These are phyloP conservation scores for Starmerella scarabaei DNA, from an alignment of 805 yeast species.

Conservation along the genomic window DNA sequence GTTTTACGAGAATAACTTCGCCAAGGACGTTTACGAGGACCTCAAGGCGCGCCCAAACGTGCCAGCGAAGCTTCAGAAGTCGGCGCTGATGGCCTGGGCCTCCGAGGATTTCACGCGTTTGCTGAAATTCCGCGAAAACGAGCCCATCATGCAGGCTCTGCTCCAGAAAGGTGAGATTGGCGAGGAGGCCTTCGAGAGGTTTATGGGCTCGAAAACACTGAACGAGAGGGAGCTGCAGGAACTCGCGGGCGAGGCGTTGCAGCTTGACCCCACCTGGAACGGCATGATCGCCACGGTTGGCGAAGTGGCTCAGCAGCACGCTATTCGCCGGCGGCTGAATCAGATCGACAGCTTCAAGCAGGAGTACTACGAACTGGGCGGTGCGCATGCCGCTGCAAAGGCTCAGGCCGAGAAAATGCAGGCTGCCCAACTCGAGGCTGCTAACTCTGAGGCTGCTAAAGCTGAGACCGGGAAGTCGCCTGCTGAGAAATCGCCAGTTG, in stretches of 20 bases:
- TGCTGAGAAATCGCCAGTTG: no score
- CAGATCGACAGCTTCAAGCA: constrained; percentile 20
- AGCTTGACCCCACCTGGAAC: constrained; percentile 67
- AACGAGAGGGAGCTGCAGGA: constrained; percentile 73
- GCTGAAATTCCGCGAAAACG: constrained; percentile 66
- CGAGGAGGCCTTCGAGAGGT: constrained; percentile 74
- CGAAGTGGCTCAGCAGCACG: constrained; percentile 86
- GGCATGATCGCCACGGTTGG: constrained; percentile 61
- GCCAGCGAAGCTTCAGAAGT: constrained; percentile 64
- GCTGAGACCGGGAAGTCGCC: no score
- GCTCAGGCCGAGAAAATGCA: neutral
- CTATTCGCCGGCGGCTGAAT: constrained; percentile 60
- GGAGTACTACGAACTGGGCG: constrained; percentile 16
- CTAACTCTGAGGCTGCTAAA: no score
- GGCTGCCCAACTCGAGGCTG: no score
- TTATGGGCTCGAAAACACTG: constrained; percentile 59
- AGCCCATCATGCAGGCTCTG: constrained; percentile 52
- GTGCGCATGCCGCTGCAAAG: neutral
- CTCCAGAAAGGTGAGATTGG: constrained; percentile 87
- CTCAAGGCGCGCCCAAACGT: constrained; percentile 46
- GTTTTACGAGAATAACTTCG: constrained; percentile 52
- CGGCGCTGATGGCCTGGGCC: constrained; percentile 57
- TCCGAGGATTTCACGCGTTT: constrained; percentile 79
- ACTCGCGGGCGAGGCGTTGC: constrained; percentile 61
- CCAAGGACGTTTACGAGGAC: constrained; percentile 49